phyloP scores from a whole-genome alignment of 495 filamentous ascomycete genomes.

The Baudoinia panamericana region DNA sequence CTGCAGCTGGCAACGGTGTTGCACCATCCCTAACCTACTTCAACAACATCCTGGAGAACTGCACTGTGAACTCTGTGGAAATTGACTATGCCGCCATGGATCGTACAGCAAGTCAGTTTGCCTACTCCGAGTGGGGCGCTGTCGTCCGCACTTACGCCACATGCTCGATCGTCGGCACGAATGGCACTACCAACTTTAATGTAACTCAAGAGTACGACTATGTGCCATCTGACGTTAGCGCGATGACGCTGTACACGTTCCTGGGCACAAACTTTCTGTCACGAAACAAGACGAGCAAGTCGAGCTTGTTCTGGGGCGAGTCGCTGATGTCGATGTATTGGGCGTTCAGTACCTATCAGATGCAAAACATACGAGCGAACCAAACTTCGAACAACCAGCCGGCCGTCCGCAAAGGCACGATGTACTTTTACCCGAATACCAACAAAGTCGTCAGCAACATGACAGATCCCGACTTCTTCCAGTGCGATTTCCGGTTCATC shows the following conservation, averaged over 20 bases:
- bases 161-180: neutral
- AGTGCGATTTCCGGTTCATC: constrained; percentile 8
- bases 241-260: constrained; percentile 8
- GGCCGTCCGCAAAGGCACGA: constrained; percentile 4
- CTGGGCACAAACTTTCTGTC: constrained; percentile 7
- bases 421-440: constrained; percentile 11
- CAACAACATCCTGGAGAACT: constrained; percentile 22
- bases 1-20: constrained; percentile 1
- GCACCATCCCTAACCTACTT: constrained; percentile 23
- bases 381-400: constrained; percentile 4
- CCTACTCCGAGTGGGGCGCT: constrained; percentile 11
- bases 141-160: constrained; percentile 8
- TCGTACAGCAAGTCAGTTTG: constrained; percentile 1
- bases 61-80: constrained; percentile 20
- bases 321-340: constrained; percentile 17
- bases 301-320: constrained; percentile 22
- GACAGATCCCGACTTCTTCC: constrained; percentile 4
- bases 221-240: constrained; percentile 6
- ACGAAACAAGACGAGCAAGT: constrained; percentile 8
- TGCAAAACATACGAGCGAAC: constrained; percentile 7
- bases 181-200: constrained; percentile 17
- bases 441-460: constrained; percentile 1
- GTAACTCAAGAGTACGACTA: constrained; percentile 23
- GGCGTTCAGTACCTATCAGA: neutral
- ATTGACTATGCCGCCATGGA: constrained; percentile 19